Evolutionary conservation across 768 basidiomycete species (phyloP), one percentile per base, ranked within the genome.

Genomic region (Serendipita sp.): DNA sequence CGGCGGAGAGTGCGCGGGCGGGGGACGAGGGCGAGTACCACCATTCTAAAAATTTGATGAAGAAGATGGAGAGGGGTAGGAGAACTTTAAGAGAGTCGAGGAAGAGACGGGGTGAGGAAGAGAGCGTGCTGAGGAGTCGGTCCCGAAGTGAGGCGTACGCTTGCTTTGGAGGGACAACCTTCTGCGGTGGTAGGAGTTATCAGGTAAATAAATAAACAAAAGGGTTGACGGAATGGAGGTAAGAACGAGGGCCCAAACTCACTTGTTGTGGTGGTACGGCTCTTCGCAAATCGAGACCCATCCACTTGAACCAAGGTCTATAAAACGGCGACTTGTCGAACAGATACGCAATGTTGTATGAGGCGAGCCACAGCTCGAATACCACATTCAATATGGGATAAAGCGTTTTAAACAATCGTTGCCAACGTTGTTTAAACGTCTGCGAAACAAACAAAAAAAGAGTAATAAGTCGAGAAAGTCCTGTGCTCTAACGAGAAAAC

Each of bases 1-100:
- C 82, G 33, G 77, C 77, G 7, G 82, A 78, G 61, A 89, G 74
- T n/a, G 82, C 82, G 42, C 84, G 82, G 17, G 88, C 89, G 2
- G 88, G 93, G 11, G 90, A 96, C 45, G 81, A 80, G 22, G 96
- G 93, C 3, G 92, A 94, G 70, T 98, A 98, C 93, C 95, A 99
- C 93, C 96, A 99, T 74, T 98, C 93, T 50, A 96, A 77, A 73
- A 98, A 94, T 73, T 93, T 95, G 76, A 99, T 78, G 71, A 90
- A 88, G 73, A 99, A 95, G 64, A 99, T 92, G 43, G 87, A 86
- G 20, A 85, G 88, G 16, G 90, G 95, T 34, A 93, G 80, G 50
- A 90, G 77, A 51, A 89, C 74, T 64, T 84, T 82, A 42, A 93
- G 76, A 2, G 88, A 90, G 70, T 92, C 88, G 33, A 93, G 77